phyloP scores from a whole-genome alignment of 768 basidiomycete species.

The Fistulinella prunicolor region DNA sequence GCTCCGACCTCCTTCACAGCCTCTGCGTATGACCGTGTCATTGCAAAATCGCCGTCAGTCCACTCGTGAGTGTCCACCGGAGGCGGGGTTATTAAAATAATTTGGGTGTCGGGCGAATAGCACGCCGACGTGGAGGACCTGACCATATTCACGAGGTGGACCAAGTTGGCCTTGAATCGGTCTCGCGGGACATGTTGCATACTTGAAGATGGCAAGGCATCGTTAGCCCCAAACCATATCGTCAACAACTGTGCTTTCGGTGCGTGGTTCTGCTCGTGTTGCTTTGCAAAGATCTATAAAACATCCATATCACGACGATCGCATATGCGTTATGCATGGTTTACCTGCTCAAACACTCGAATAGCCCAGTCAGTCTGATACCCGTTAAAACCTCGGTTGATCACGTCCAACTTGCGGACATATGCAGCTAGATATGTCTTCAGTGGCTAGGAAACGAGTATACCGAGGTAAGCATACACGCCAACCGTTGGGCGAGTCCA shows the following conservation, averaged over 20 bases:
- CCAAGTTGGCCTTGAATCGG: constrained; percentile 63
- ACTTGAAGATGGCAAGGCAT: constrained; percentile 63
- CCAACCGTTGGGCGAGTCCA: constrained; percentile 68
- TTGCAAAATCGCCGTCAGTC: constrained; percentile 55
- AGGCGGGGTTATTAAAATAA: constrained; percentile 83
- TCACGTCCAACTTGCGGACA: constrained; percentile 74
- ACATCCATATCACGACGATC: background rate
- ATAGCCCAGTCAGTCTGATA: constrained; percentile 89
- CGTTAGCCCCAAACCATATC: constrained; percentile 92
- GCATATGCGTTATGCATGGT: background rate
- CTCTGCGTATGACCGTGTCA: constrained; percentile 66
- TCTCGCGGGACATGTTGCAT: constrained; percentile 75
- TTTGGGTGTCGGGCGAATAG: constrained; percentile 68
- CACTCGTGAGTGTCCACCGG: constrained; percentile 71
- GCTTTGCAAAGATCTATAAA: constrained; percentile 56
- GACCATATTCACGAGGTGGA: constrained; percentile 58
- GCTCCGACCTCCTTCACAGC: constrained; percentile 61
- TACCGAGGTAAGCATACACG: constrained; percentile 28
- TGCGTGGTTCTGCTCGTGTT: constrained; percentile 41
- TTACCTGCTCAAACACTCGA: constrained; percentile 73
- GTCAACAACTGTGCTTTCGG: constrained; percentile 71
- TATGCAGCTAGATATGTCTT: constrained; percentile 56
- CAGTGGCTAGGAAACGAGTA: background rate
- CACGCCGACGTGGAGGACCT: constrained; percentile 57
- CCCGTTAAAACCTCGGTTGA: constrained; percentile 82